These are phyloP conservation scores for Diaporthe amygdali DNA, from an alignment of 2,329 filamentous ascomycete species.

Conservation along the genomic window DNA sequence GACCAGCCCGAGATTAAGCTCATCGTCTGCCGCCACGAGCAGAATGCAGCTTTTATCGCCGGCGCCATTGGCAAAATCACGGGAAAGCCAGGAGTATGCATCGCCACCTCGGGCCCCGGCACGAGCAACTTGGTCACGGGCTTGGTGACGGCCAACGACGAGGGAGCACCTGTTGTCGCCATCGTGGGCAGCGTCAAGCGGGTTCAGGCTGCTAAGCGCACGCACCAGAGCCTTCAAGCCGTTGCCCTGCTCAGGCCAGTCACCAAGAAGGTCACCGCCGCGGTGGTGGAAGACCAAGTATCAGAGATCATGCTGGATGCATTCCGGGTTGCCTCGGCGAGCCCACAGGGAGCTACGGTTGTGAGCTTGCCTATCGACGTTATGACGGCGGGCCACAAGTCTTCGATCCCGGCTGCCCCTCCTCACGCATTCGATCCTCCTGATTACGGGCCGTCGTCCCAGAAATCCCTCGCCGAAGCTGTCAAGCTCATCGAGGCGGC, in stretches of 20 bases:
- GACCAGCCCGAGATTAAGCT: conserved; percentile 53
- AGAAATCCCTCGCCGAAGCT: conserved; percentile 37
- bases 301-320: conserved; percentile 51
- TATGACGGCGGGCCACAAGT: conserved; percentile 42
- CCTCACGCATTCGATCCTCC: conserved; percentile 44
- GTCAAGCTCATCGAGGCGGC: conserved; percentile 39
- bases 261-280: conserved; percentile 45
- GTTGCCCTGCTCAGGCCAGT: conserved; percentile 49
- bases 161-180: conserved; percentile 53
- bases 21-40: conserved; percentile 53
- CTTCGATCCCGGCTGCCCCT: conserved; percentile 42
- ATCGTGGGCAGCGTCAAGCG: conserved; percentile 52
- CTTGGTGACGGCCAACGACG: conserved; percentile 51
- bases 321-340: conserved; percentile 46
- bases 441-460: conserved; percentile 43
- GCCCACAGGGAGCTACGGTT: conserved; percentile 48
- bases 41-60: conserved; percentile 56
- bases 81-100: conserved; percentile 49
- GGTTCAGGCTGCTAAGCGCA: conserved; percentile 48
- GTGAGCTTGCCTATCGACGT: conserved; percentile 51
- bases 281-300: conserved; percentile 52
- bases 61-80: conserved; percentile 51
- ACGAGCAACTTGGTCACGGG: conserved; percentile 52
- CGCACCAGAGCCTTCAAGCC: conserved; percentile 51
- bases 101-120: conserved; percentile 52